Percentiles rank a stretch among this genome's conserved stretches.
These are phyloP conservation scores for Pestalotiopsis sp. DNA, from an alignment of 2,329 filamentous ascomycete genomes.

Conservation along the genomic window DNA sequence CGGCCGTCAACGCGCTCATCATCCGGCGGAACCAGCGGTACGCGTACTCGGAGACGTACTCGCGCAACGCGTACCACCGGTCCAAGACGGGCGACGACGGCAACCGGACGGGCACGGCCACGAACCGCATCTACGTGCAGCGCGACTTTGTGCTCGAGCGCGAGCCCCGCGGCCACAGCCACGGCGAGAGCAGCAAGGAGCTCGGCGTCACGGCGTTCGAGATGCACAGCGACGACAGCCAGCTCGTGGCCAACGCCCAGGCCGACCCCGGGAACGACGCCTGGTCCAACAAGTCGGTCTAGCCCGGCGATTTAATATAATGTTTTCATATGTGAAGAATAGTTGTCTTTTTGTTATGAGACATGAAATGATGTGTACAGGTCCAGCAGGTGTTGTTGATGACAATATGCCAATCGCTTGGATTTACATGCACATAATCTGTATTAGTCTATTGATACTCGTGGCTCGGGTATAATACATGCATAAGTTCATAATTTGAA, in stretches of 20 bases:
- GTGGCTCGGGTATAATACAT: no score
- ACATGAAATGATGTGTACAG: not conserved
- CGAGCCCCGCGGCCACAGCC: not conserved
- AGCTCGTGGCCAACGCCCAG: not conserved
- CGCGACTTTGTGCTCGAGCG: not conserved
- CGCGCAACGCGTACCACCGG: not conserved
- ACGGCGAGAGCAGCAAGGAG: not conserved
- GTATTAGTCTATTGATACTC: no score
- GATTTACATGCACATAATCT: no score
- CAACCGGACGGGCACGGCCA: not conserved
- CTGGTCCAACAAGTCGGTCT: slow-evolving; percentile 2
- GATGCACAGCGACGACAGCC: slow-evolving; percentile 5
- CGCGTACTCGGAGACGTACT: not conserved
- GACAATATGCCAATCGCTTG: no score
- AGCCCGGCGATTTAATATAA: not conserved
- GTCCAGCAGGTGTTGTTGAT: not conserved
- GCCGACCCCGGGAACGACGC: not conserved
- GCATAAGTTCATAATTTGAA: no score
- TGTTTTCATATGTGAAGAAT: not conserved
- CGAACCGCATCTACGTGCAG: slow-evolving; percentile 3
- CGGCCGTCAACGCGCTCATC: slow-evolving; percentile 9
- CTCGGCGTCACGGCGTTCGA: not conserved
- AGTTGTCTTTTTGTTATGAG: no score
- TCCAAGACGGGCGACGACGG: not conserved
- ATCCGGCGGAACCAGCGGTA: not conserved